Evolutionary conservation across 2,329 filamentous ascomycete species (phyloP), one percentile per base, ranked within the genome.

Genomic region (Talaromyces atroroseus): DNA sequence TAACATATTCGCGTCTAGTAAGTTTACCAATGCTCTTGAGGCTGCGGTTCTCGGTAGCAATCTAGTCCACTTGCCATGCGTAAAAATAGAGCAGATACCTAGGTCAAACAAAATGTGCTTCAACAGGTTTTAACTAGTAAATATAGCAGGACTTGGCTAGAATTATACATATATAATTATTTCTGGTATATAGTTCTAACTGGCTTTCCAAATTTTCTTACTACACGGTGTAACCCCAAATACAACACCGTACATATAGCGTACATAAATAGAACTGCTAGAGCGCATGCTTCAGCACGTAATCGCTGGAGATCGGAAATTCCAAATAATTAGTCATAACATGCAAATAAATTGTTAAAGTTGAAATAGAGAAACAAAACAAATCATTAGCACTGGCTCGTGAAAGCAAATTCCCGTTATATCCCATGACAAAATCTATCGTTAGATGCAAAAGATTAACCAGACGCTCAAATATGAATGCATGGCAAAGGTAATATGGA

Each of bases 391-490:
- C 16, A 26, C 34, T 53, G 21, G 42, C 51, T 47, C 42, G 21
- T 12, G 42, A 53, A 53, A 53, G 51, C 40, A 47, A 47, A 36
- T 21, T 38, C 29, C 29, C 26, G 26, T 52, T 40, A 52, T 32
- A 45, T 45, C 40, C 4, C 8, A 44, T 44, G 40, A 23, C 20
- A 21, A 21, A 44, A 4, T 20, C 40, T 44, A 44, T 44, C 1
- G 11, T 12, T 44, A 21, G 3, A 44, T 44, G 40, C 40, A 14
- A 23, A 40, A 40, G n/a, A 8, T 7, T 8, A 44, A 21, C n/a
- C 47, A 46, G 26, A 38, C 51, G 51, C 51, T 53, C 42, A n/a
- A 47, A 14, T 16, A 52, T 14, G 21, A 11, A 53, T 47, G 51
- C 51, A 26, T 5, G n/a, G 18, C n/a, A 6, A 3, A 21, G 26